Evolutionary conservation across 495 filamentous ascomycete species (phyloP), one percentile per base, ranked within the genome.

Genomic region (Xylaria grammica): DNA sequence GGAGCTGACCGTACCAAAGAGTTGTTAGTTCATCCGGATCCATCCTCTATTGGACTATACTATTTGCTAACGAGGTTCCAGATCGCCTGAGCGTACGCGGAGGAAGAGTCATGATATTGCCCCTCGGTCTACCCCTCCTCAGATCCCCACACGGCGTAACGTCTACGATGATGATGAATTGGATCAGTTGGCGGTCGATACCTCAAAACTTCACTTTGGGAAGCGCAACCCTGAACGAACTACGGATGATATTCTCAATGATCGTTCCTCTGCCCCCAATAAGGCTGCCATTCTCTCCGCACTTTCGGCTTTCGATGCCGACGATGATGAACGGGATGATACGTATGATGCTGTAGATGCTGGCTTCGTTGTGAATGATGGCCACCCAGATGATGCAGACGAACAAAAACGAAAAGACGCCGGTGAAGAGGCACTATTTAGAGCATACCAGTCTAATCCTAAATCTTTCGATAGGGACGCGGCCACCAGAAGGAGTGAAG

Each of bases 281-380:
- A 97, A 97, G 78, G 90, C 92, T 5, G 90, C 93, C 34, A 97
- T 99, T 72, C 84, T 97, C 13, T 90, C 95, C 22, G 95, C 95
- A 0, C 87, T 99, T 11, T 91, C 92, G 11, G 86, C 91, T 5
- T 97, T 98, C 70, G 94, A 98, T 78, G 89, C 88, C 0, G 95
- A 97, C 67, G 94, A 97, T 71, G 95, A 99, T 77, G 95, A 99
- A 78, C 89, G 93, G 36, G 95, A 99, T 77, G 95, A 99, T 72
- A 98, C 95, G 1, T 99, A 99, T 76, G 95, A 99, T 69, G 84
- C 87, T 9, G 90, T 85, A 44, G 95, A 98, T 68, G 93, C 97
- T 6, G 95, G 95, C 59, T 92, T 94, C 11, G 91, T 91, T 3
- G 86, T 97, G 10, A 91, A 96, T 36, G 75, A 78, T 9, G 69